phyloP scores from a whole-genome alignment of 305 asterid genomes.

The Solanum chacoense region DNA sequence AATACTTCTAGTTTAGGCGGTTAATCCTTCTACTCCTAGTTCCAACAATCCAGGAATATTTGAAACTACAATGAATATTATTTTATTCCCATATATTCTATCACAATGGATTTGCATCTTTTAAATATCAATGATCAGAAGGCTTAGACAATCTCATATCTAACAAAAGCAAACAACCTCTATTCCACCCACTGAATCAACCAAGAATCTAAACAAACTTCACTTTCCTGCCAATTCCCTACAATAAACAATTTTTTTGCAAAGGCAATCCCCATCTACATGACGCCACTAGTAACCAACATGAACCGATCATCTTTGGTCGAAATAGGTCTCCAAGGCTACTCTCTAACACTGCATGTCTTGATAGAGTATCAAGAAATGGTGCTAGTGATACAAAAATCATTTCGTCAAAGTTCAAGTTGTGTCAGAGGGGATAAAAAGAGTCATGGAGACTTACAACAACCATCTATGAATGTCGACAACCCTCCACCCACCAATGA shows the following conservation, averaged over 20 bases:
- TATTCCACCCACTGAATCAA: background rate
- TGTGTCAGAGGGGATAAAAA: background rate
- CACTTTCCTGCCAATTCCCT: background rate
- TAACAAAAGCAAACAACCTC: background rate
- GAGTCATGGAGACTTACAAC: background rate
- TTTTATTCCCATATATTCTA: too few relatives aligned
- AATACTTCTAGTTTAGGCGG: too few relatives aligned
- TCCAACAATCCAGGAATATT: too few relatives aligned
- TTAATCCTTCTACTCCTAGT: too few relatives aligned
- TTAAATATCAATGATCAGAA: background rate
- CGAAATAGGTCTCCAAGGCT: background rate
- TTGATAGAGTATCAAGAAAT: background rate
- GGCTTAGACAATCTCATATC: background rate
- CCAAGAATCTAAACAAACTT: background rate
- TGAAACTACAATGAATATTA: too few relatives aligned
- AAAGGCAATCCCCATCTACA: too few relatives aligned
- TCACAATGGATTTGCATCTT: background rate
- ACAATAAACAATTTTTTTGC: background rate
- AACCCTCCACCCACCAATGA: background rate
- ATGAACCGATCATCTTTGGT: background rate
- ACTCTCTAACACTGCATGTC: background rate
- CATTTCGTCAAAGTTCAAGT: too few relatives aligned
- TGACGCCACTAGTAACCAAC: background rate
- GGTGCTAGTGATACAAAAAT: background rate
- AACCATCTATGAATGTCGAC: background rate